These are phyloP conservation scores for Chlorella sp. DNA, from an alignment of 139 green algal species.

Conservation along the genomic window DNA sequence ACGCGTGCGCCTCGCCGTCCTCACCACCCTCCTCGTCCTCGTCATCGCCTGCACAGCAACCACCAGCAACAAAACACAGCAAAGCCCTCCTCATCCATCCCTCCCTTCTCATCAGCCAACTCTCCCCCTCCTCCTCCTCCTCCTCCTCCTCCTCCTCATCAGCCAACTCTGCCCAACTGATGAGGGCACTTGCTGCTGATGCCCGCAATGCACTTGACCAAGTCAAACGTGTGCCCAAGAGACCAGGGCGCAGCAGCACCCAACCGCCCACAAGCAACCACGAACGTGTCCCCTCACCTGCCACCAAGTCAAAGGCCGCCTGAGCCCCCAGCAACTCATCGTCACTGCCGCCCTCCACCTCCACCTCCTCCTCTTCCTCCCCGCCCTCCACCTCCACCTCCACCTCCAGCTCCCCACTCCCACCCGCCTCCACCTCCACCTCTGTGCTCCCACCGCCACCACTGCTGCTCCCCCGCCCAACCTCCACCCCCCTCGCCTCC, in stretches of 20 bases:
- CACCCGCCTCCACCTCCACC: neutral
- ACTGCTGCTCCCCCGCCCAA: neutral
- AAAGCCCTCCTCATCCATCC: too few species aligned
- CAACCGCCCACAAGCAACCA: too few species aligned
- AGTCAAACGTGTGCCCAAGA: too few species aligned
- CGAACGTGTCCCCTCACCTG: too few species aligned
- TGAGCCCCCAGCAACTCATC: neutral
- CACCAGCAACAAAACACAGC: too few species aligned
- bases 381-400: neutral
- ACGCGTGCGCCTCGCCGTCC: neutral
- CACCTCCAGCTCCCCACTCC: neutral
- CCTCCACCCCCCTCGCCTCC: neutral
- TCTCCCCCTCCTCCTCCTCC: neutral
- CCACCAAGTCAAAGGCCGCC: conserved; percentile 2
- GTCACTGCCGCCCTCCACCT: neutral
- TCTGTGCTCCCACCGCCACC: neutral
- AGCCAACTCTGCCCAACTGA: too few species aligned
- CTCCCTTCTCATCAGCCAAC: too few species aligned
- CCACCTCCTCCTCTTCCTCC: neutral
- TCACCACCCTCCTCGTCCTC: neutral
- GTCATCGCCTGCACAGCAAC: neutral
- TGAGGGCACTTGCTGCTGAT: too few species aligned
- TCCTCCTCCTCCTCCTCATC: neutral
- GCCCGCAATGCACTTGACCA: too few species aligned
- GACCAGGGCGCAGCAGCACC: too few species aligned